Evolutionary conservation across 768 basidiomycete genomes (phyloP).

Genomic region (Leccinum boreale): DNA sequence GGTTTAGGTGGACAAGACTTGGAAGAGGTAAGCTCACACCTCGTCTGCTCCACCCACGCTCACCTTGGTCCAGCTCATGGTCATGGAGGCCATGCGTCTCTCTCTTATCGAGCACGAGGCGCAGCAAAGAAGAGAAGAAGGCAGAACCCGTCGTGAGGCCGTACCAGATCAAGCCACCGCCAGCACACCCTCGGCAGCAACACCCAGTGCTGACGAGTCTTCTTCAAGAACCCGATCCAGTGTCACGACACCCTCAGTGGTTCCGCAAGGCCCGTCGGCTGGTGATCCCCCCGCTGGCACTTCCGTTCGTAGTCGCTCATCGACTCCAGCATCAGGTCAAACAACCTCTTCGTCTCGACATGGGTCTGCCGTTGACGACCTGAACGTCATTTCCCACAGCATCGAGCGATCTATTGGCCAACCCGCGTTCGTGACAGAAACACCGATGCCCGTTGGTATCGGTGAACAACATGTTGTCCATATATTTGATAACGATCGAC

Average conservation of each 20-base stretch:
- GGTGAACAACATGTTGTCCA: conserved; percentile 8
- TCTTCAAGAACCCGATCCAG: conserved; percentile 4
- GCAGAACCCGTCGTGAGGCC: conserved; percentile 55
- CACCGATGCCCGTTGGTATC: conserved; percentile 5
- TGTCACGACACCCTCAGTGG: conserved; percentile 3
- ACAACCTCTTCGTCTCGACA: conserved; percentile 28
- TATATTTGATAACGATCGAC: conserved; percentile 12
- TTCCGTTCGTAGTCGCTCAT: conserved; percentile 23
- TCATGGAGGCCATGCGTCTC: conserved; percentile 98
- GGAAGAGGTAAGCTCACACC: conserved; percentile 68
- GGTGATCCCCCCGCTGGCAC: conserved; percentile 11
- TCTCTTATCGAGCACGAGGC: conserved; percentile 95
- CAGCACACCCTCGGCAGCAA: conserved; percentile 12
- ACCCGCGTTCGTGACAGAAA: conserved; percentile 17
- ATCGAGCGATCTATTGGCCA: conserved; percentile 19
- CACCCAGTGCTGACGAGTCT: conserved; percentile 5
- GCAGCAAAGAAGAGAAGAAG: conserved; percentile 76
- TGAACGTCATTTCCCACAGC: conserved; percentile 28
- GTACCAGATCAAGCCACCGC: conserved; percentile 36
- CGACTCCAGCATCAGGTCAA: conserved; percentile 36
- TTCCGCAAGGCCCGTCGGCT: conserved; percentile 7
- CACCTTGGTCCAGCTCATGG: conserved; percentile 67
- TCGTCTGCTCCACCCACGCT: conserved; percentile 12
- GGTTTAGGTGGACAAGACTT: conserved; percentile 83
- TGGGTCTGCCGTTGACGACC: conserved; percentile 25